Percentiles rank a stretch among this genome's conserved stretches.
phyloP scores from a whole-genome alignment of 148 eudicot species.

The Diospyros kaki region DNA sequence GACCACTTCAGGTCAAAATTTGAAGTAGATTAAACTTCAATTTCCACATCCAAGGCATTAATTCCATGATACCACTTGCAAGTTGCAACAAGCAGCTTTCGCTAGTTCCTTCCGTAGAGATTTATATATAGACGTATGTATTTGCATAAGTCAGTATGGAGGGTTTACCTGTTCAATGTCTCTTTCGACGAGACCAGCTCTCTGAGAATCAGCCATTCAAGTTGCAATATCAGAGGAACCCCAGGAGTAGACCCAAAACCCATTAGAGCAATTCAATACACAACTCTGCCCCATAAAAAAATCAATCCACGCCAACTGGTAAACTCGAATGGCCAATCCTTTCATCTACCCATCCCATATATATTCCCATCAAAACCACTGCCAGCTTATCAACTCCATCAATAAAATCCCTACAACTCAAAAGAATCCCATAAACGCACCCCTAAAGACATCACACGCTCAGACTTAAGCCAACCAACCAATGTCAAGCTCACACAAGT shows the following conservation, averaged over 20 bases:
- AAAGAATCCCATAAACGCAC: neutral
- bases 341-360: slow-evolving; percentile 17
- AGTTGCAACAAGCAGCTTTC: neutral
- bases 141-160: neutral
- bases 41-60: neutral
- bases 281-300: slow-evolving; percentile 34
- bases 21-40: neutral
- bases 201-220: slow-evolving; percentile 85
- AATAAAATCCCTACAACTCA: neutral
- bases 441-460: neutral
- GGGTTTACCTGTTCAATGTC: slow-evolving; percentile 63
- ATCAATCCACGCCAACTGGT: slow-evolving; percentile 8
- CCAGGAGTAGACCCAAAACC: slow-evolving; percentile 38
- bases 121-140: neutral
- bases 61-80: neutral
- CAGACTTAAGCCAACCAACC: neutral
- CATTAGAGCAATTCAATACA: slow-evolving; percentile 43
- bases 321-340: slow-evolving; percentile 3
- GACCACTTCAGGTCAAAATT: no score
- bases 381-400: slow-evolving; percentile 3
- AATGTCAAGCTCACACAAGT: slow-evolving; percentile 8
- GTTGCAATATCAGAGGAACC: slow-evolving; percentile 35
- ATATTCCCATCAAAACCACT: neutral
- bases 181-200: slow-evolving; percentile 49
- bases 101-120: neutral